A percentile compares a stretch with the other conserved stretches of the same genome.
Conservation (phyloP, 805 yeast genomes). For the Saturnispora diversa region DNA sequence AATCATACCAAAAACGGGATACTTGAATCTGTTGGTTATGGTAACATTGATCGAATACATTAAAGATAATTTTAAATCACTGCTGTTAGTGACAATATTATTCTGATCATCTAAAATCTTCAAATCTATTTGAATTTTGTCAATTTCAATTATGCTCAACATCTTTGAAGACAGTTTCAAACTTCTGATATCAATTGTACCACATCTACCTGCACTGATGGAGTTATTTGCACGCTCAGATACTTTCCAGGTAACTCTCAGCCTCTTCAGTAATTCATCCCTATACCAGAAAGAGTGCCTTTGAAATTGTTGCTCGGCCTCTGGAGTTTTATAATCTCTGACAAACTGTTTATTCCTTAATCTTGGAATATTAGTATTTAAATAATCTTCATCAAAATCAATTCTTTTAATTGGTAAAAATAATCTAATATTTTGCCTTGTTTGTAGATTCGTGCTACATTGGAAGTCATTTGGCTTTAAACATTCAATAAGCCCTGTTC, state of each 20-base stretch:
- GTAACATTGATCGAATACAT: constrained; percentile 44
- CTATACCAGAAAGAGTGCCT: constrained; percentile 77
- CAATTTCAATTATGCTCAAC: constrained; percentile 47
- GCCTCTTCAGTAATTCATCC: constrained; percentile 47
- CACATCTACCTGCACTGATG: constrained; percentile 33
- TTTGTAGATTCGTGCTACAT: constrained; percentile 17
- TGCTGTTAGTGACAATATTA: constrained; percentile 16
- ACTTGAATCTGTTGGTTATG: constrained; percentile 40
- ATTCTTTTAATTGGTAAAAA: constrained; percentile 63
- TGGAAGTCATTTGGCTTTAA: constrained; percentile 17
- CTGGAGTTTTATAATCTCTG: constrained; percentile 44
- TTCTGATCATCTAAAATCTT: constrained; percentile 19
- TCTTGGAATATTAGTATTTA: constrained; percentile 58
- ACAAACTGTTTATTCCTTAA: constrained; percentile 63
- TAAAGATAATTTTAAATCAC: constrained; percentile 35
- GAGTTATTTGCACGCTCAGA: constrained; percentile 23
- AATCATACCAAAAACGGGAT: constrained; percentile 43
- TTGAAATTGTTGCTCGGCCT: constrained; percentile 48
- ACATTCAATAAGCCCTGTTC: constrained; percentile 15
- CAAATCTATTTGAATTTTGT: constrained; percentile 39
- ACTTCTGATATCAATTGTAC: constrained; percentile 59
- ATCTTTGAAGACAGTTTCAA: constrained; percentile 54
- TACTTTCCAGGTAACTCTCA: constrained; percentile 62
- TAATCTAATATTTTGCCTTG: constrained; percentile 38
- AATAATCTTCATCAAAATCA: constrained; percentile 33